Conservation (phyloP, 1,284 basidiomycete species). For the Ganoderma sinense region DNA sequence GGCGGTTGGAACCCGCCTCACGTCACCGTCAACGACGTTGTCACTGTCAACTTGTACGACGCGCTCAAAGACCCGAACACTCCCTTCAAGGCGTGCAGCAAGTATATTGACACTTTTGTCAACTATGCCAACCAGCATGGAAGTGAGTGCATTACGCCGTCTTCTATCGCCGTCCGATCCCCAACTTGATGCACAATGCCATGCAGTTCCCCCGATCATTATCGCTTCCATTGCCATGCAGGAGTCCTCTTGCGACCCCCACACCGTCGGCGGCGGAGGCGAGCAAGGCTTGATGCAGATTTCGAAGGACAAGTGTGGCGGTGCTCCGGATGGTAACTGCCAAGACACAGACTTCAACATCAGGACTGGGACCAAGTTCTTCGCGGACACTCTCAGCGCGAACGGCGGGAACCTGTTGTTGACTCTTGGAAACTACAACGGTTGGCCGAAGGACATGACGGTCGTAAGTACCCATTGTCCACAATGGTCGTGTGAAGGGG, state of each 20-base stretch:
- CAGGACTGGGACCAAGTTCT: slow-evolving; percentile 65
- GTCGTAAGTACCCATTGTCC: slow-evolving; percentile 48
- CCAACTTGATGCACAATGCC: not conserved
- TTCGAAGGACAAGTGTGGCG: slow-evolving; percentile 79
- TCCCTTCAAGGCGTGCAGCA: slow-evolving; percentile 69
- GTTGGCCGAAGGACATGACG: slow-evolving; percentile 75
- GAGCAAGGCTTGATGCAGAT: slow-evolving; percentile 91
- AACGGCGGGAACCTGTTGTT: slow-evolving; percentile 68
- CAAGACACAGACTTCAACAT: slow-evolving; percentile 78
- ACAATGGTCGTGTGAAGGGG: not conserved
- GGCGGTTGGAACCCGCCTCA: slow-evolving; percentile 72
- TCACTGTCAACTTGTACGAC: slow-evolving; percentile 57
- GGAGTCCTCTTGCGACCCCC: slow-evolving; percentile 76
- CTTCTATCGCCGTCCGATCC: not conserved
- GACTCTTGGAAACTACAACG: slow-evolving; percentile 82
- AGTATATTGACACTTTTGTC: slow-evolving; percentile 67
- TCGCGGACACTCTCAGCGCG: slow-evolving; percentile 57
- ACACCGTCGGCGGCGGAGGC: slow-evolving; percentile 77
- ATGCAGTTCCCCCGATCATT: slow-evolving; percentile 70
- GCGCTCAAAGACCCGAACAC: slow-evolving; percentile 57
- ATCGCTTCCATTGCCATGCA: slow-evolving; percentile 89
- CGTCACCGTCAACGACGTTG: slow-evolving; percentile 61
- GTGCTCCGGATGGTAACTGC: slow-evolving; percentile 71
- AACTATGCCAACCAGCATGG: slow-evolving; percentile 62
- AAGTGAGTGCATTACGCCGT: slow-evolving; percentile 44